phyloP scores from a whole-genome alignment of 2,329 filamentous ascomycete species.

The Fusarium sp. region DNA sequence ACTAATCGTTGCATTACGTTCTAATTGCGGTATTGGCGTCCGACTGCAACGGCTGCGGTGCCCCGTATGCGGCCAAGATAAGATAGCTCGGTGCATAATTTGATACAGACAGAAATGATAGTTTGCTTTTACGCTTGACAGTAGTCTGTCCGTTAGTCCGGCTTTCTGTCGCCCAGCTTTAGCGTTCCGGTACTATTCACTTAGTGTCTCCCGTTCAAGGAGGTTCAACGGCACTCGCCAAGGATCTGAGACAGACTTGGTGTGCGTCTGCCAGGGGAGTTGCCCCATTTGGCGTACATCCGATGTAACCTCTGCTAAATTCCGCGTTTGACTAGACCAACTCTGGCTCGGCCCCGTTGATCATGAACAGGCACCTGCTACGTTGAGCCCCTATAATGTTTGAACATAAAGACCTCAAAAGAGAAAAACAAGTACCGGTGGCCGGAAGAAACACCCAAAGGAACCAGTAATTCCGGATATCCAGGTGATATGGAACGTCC shows the following conservation, averaged over 20 bases:
- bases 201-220: neutral
- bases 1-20: neutral
- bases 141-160: neutral
- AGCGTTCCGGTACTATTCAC: neutral
- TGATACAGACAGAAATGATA: neutral
- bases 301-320: neutral
- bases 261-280: neutral
- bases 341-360: neutral
- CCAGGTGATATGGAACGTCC: neutral
- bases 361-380: neutral
- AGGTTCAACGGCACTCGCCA: neutral
- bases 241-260: neutral
- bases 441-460: neutral
- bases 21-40: neutral
- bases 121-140: fast-evolving
- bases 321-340: neutral
- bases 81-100: neutral
- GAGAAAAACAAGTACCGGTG: neutral
- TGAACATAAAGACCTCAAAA: neutral
- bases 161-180: neutral
- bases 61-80: conserved; percentile 40
- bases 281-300: neutral
- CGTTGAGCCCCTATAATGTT: neutral
- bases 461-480: neutral
- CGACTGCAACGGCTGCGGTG: conserved; percentile 8